phyloP scores from a whole-genome alignment of 2,329 filamentous ascomycete species.

The Ophiostoma sp. region DNA sequence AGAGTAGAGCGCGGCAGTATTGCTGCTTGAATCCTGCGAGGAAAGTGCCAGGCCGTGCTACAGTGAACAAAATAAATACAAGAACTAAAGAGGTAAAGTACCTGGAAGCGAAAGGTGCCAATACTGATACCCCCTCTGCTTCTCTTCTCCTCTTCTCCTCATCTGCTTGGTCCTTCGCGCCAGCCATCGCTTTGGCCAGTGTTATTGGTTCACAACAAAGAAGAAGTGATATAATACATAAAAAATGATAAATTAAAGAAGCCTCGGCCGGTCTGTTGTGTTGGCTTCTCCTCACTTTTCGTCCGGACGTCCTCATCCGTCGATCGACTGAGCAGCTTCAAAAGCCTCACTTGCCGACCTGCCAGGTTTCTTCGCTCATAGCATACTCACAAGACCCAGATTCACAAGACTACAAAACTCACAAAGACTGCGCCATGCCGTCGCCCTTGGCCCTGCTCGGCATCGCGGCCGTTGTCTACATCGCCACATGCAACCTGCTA shows the following conservation, averaged over 20 bases:
- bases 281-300: not conserved
- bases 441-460: not conserved
- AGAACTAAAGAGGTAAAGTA: not conserved
- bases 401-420: not conserved
- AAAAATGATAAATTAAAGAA: not conserved
- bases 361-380: too few relatives aligned
- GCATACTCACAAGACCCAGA: too few relatives aligned
- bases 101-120: too few relatives aligned
- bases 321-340: not conserved
- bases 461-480: conserved; percentile 30
- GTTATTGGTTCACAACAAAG: not conserved
- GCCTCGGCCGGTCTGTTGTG: not conserved
- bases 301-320: not conserved
- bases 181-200: not conserved
- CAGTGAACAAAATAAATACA: not conserved
- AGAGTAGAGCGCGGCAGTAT: not conserved
- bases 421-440: not conserved
- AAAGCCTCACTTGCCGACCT: not conserved
- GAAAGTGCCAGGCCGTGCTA: not conserved
- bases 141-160: too few relatives aligned
- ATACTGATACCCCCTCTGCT: too few relatives aligned
- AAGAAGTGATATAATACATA: not conserved
- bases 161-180: not conserved
- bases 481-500: conserved; percentile 35
- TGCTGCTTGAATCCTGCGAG: not conserved